A percentile compares a stretch with the other conserved stretches of the same genome.
These are phyloP conservation scores for Lyophyllum atratum DNA, from an alignment of 768 basidiomycete genomes.

Conservation along the genomic window DNA sequence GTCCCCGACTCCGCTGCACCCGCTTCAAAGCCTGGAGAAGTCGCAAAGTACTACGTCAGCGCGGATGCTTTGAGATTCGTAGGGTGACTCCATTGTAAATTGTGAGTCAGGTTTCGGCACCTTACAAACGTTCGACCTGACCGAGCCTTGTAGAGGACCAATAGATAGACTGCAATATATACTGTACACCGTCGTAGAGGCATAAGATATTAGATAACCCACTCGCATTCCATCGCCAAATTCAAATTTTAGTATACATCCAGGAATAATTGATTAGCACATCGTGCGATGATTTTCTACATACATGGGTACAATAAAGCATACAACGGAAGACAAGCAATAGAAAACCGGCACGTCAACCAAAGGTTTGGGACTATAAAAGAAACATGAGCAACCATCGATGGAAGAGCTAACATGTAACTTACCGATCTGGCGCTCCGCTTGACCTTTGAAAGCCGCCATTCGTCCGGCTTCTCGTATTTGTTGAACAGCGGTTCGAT, in stretches of 20 bases:
- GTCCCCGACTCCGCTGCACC: slow-evolving; percentile 72
- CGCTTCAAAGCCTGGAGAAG: slow-evolving; percentile 65
- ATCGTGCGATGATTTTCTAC: neutral
- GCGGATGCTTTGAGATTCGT: slow-evolving; percentile 84
- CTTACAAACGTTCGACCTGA: neutral
- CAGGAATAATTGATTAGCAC: neutral
- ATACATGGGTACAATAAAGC: slow-evolving; percentile 12
- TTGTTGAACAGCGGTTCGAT: slow-evolving; percentile 96
- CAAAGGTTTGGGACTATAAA: slow-evolving; percentile 85
- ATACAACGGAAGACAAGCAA: slow-evolving; percentile 11
- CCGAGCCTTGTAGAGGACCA: neutral
- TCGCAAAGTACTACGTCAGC: slow-evolving; percentile 81
- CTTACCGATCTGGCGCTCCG: slow-evolving; percentile 81
- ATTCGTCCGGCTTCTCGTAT: slow-evolving; percentile 92
- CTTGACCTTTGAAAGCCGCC: slow-evolving; percentile 92
- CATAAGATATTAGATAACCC: slow-evolving; percentile 7
- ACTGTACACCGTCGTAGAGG: slow-evolving; percentile 1
- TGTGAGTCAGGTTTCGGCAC: slow-evolving; percentile 9
- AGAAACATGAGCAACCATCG: slow-evolving; percentile 21
- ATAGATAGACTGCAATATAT: neutral
- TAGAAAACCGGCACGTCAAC: slow-evolving; percentile 41
- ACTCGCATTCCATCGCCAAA: neutral
- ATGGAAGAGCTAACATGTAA: slow-evolving; percentile 12
- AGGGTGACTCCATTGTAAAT: slow-evolving; percentile 37
- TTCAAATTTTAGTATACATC: neutral